Percentiles rank a stretch among this genome's conserved stretches.
Conservation (phyloP, 306 rosid genomes). For the Glycyrrhiza uralensis region DNA sequence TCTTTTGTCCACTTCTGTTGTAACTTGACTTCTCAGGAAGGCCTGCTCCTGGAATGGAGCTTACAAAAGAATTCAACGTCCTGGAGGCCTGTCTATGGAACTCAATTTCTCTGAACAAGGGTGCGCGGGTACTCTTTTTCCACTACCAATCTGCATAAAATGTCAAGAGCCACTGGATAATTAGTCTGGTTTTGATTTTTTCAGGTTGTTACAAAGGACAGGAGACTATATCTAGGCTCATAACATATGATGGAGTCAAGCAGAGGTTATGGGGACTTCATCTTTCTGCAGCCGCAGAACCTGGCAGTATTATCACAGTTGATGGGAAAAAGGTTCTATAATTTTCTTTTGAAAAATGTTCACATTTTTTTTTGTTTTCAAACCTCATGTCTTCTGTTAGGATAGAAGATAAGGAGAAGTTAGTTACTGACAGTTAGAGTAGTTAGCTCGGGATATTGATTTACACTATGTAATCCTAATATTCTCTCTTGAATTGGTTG, state of each 20-base stretch:
- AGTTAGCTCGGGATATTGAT: too few relatives aligned
- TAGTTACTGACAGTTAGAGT: too few relatives aligned
- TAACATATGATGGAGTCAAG: slow-evolving; percentile 88
- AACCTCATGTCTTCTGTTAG: not conserved
- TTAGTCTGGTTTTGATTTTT: slow-evolving; percentile 28
- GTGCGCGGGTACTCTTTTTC: slow-evolving; percentile 38
- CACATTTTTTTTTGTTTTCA: not conserved
- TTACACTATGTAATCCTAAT: too few relatives aligned
- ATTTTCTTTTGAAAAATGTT: slow-evolving; percentile 4
- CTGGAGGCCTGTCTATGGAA: slow-evolving; percentile 92
- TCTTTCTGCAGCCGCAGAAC: slow-evolving; percentile 75
- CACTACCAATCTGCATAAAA: slow-evolving; percentile 7
- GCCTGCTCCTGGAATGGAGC: slow-evolving; percentile 89
- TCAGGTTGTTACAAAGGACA: slow-evolving; percentile 96
- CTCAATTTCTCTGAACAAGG: slow-evolving; percentile 79
- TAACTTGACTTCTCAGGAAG: slow-evolving; percentile 58
- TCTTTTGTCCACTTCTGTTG: not conserved
- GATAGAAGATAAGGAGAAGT: too few relatives aligned
- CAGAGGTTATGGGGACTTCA: slow-evolving; percentile 87
- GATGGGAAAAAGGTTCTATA: slow-evolving; percentile 65
- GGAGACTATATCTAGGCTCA: slow-evolving; percentile 89
- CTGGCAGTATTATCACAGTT: slow-evolving; percentile 66
- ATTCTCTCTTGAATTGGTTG: too few relatives aligned
- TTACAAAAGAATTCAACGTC: slow-evolving; percentile 85
- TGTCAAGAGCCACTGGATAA: not conserved